Percentiles rank a stretch among this genome's conserved stretches.
phyloP scores from a whole-genome alignment of 371 early-diverging fungal genomes.

The Mucor irregularis region DNA sequence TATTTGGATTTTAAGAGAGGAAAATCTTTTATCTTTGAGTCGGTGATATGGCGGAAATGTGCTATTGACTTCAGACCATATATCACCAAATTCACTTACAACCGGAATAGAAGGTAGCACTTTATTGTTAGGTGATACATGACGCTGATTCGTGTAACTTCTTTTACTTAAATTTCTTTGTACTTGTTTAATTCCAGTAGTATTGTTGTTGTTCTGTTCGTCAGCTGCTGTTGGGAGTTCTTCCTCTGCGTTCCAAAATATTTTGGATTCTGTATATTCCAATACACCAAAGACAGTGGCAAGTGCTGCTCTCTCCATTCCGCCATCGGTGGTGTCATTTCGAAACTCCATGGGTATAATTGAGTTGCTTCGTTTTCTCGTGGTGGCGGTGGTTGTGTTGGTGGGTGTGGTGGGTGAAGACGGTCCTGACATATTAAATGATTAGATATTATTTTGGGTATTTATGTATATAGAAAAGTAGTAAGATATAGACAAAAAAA shows the following conservation, averaged over 20 bases:
- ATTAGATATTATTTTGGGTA: neutral
- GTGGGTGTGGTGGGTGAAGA: neutral
- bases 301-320: conserved; percentile 46
- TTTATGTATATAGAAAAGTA: neutral
- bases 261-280: conserved; percentile 49
- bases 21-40: neutral
- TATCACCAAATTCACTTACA: conserved; percentile 45
- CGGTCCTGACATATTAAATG: neutral
- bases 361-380: conserved; percentile 24
- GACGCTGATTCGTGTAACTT: conserved; percentile 5
- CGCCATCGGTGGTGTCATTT: conserved; percentile 28
- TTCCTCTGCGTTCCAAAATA: conserved; percentile 40
- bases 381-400: neutral
- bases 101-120: conserved; percentile 37
- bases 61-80: conserved; percentile 10
- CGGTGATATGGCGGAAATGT: neutral
- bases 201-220: neutral
- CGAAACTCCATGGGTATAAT: conserved; percentile 30
- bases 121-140: neutral
- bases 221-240: neutral
- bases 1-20: too few species aligned
- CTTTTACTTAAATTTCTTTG: conserved; percentile 12
- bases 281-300: conserved; percentile 51
- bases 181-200: conserved; percentile 1
- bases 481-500: neutral